Conservation (phyloP, 164 flowering plant genomes). For the Hamamelis virginiana region DNA sequence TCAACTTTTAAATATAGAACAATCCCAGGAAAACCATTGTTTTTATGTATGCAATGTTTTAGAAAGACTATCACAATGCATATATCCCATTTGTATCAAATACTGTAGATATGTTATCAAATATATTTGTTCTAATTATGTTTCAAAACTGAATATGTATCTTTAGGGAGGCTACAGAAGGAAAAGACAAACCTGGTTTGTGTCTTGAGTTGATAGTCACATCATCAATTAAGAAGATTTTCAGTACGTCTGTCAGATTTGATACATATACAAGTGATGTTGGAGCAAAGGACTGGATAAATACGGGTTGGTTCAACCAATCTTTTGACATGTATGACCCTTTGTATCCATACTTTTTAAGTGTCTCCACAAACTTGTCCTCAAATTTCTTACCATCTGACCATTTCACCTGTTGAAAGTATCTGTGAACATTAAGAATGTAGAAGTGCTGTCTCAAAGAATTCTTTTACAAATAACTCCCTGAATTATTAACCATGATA, state of each 20-base stretch:
- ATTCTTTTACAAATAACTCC: neutral
- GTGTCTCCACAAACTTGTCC: slow-evolving; percentile 80
- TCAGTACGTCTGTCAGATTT: slow-evolving; percentile 77
- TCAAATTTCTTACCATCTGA: slow-evolving; percentile 81
- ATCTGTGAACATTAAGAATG: slow-evolving; percentile 1
- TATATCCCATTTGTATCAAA: neutral
- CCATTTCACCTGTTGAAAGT: slow-evolving; percentile 80
- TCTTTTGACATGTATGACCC: slow-evolving; percentile 87
- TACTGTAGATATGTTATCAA: neutral
- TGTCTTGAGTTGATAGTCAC: slow-evolving; percentile 72
- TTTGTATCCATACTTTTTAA: slow-evolving; percentile 79
- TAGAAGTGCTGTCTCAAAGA: neutral
- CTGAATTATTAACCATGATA: neutral
- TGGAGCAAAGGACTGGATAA: slow-evolving; percentile 98
- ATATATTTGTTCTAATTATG: neutral
- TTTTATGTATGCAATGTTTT: too few species aligned
- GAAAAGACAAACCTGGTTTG: slow-evolving; percentile 74
- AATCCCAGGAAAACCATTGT: too few species aligned
- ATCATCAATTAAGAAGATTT: slow-evolving; percentile 84
- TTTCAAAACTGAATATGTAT: neutral
- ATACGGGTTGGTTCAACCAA: slow-evolving; percentile 87
- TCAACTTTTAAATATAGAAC: too few species aligned
- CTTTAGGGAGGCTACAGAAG: neutral
- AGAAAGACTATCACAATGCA: too few species aligned
- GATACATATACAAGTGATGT: slow-evolving; percentile 75